These are phyloP conservation scores for Begonia peltatifolia DNA, from an alignment of 306 rosid genomes.

Conservation along the genomic window DNA sequence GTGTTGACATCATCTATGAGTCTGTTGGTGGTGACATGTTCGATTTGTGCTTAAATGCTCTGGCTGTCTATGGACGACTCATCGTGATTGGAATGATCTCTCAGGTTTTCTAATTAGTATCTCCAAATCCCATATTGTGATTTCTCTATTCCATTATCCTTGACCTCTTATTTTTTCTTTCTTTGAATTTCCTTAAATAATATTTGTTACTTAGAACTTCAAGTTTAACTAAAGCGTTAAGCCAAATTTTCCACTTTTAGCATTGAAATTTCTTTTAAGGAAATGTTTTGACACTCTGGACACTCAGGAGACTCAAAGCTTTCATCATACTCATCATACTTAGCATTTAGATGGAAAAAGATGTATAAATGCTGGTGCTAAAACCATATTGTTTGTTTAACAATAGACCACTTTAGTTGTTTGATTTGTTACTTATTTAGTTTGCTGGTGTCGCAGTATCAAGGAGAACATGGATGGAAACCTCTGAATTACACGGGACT, in stretches of 20 bases:
- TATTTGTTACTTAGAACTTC: no score
- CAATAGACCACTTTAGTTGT: no score
- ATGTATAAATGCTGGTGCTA: no score
- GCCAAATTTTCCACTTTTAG: no score
- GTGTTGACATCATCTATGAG: constrained; percentile 80
- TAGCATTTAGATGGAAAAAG: neutral
- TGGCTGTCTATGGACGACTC: constrained; percentile 70
- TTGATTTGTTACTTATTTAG: neutral
- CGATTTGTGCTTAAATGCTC: constrained; percentile 68
- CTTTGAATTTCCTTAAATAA: no score
- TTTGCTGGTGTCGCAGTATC: constrained; percentile 49
- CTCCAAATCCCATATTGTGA: no score
- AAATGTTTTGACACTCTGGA: neutral
- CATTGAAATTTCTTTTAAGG: neutral
- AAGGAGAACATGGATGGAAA: constrained; percentile 91
- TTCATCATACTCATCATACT: neutral
- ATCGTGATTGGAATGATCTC: constrained; percentile 95
- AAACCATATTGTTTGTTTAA: no score
- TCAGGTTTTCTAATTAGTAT: constrained; percentile 37
- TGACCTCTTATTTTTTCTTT: no score
- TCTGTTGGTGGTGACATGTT: constrained; percentile 97
- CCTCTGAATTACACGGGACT: constrained; percentile 85
- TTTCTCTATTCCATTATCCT: no score
- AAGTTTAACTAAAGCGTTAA: no score
- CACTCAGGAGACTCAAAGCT: neutral